Conservation (phyloP, 148 eudicot genomes). For the Rhododendron ovatum region DNA sequence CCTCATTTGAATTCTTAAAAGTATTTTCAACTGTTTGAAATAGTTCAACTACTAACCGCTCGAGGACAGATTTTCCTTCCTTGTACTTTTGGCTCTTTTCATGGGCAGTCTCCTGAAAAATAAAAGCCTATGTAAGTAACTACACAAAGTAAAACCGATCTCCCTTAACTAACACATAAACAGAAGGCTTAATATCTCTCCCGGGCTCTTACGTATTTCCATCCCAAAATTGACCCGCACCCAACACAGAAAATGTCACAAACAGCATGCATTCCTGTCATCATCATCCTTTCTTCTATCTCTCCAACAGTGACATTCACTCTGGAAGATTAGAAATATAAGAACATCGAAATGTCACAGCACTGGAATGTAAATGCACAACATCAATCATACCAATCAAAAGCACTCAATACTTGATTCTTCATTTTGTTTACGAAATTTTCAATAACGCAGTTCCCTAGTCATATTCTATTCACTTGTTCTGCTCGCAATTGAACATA, state of each 20-base stretch:
- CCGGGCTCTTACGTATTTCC: slow-evolving; percentile 65
- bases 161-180: slow-evolving; percentile 6
- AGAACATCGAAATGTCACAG: background rate
- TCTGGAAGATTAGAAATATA: slow-evolving; percentile 25
- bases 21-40: background rate
- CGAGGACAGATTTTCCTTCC: slow-evolving; percentile 47
- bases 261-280: slow-evolving; percentile 82
- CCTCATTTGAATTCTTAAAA: background rate
- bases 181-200: slow-evolving; percentile 8
- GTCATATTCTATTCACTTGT: background rate
- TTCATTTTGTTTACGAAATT: background rate
- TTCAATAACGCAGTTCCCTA: background rate
- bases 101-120: slow-evolving; percentile 84
- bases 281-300: slow-evolving; percentile 77
- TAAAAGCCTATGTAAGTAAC: slow-evolving; percentile 24
- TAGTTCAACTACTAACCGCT: slow-evolving; percentile 8
- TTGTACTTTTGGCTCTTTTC: slow-evolving; percentile 91
- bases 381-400: background rate
- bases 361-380: background rate
- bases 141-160: background rate
- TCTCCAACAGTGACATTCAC: slow-evolving; percentile 72
- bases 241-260: slow-evolving; percentile 86
- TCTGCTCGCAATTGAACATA: background rate
- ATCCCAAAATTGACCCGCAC: slow-evolving; percentile 84
- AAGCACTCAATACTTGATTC: background rate